Percentiles rank a stretch among this genome's conserved stretches.
Conservation (phyloP, 371 early-diverging fungal genomes). For the Chytridium lagenaria region DNA sequence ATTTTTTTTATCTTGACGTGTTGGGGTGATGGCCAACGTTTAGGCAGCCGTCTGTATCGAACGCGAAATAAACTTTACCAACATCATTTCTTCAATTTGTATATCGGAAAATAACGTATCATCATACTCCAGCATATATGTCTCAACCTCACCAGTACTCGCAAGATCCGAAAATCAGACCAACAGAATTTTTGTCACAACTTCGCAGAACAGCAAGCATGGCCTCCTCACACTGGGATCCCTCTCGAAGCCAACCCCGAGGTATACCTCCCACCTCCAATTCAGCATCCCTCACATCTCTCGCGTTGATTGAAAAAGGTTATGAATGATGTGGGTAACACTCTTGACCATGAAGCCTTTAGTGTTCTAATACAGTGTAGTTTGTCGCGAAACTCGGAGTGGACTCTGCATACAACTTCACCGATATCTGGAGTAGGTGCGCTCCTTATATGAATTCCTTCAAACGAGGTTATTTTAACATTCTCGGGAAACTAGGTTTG, state of each 20-base stretch:
- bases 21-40: too few species aligned
- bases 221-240: too few species aligned
- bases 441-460: not conserved
- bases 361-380: slow-evolving; percentile 6
- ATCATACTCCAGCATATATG: too few species aligned
- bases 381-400: slow-evolving; percentile 40
- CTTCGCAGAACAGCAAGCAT: too few species aligned
- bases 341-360: not conserved
- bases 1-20: too few species aligned
- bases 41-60: too few species aligned
- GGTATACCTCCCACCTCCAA: slow-evolving; percentile 40
- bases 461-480: slow-evolving; percentile 32
- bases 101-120: too few species aligned
- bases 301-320: slow-evolving; percentile 49
- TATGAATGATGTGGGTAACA: slow-evolving; percentile 64
- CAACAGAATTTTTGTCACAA: too few species aligned
- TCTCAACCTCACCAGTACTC: too few species aligned
- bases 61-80: too few species aligned
- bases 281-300: not conserved
- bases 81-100: too few species aligned
- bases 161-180: too few species aligned
- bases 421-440: slow-evolving; percentile 39
- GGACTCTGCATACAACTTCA: slow-evolving; percentile 19
- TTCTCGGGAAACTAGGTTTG: slow-evolving; percentile 71
- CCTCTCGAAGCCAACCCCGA: slow-evolving; percentile 88